phyloP scores from a whole-genome alignment of 129 eudicot species.

The Centella asiatica region DNA sequence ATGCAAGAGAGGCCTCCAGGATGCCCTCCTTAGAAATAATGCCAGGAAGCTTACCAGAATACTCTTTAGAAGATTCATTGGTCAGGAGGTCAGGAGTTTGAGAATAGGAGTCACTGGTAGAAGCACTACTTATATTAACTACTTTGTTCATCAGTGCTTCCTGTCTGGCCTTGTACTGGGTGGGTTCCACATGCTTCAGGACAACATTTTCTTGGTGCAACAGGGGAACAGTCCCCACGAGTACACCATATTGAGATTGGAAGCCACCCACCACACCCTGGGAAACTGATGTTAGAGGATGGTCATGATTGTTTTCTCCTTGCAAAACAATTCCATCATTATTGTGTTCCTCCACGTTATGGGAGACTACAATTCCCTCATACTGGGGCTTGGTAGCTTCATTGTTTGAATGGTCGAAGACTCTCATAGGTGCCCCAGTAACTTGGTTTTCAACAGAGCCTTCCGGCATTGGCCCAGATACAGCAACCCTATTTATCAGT shows the following conservation, averaged over 20 bases:
- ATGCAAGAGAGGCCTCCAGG: slow-evolving; percentile 25
- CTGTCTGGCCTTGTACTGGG: slow-evolving; percentile 37
- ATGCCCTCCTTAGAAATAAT: slow-evolving; percentile 33
- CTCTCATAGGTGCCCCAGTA: slow-evolving; percentile 15
- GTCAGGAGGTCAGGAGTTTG: slow-evolving; percentile 27
- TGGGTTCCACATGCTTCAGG: slow-evolving; percentile 29
- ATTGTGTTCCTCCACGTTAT: slow-evolving; percentile 22
- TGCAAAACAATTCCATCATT: slow-evolving; percentile 20
- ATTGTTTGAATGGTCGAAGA: slow-evolving; percentile 8
- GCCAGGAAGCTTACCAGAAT: slow-evolving; percentile 26
- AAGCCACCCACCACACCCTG: slow-evolving; percentile 24
- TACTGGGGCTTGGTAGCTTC: slow-evolving; percentile 19
- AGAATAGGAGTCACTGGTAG: slow-evolving; percentile 21
- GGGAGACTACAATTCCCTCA: slow-evolving; percentile 17
- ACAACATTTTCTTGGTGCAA: slow-evolving; percentile 23
- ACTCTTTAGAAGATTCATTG: slow-evolving; percentile 48
- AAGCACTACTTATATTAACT: slow-evolving; percentile 22
- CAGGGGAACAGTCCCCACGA: slow-evolving; percentile 30
- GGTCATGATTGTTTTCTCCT: slow-evolving; percentile 24
- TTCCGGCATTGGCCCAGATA: slow-evolving; percentile 17
- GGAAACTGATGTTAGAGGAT: slow-evolving; percentile 21
- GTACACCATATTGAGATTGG: slow-evolving; percentile 37
- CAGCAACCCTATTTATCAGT: slow-evolving; percentile 32
- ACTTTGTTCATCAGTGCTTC: slow-evolving; percentile 32
- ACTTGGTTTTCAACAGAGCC: slow-evolving; percentile 17